Conservation (phyloP, 495 filamentous ascomycete genomes). For the Lasiosphaeris hirsuta region DNA sequence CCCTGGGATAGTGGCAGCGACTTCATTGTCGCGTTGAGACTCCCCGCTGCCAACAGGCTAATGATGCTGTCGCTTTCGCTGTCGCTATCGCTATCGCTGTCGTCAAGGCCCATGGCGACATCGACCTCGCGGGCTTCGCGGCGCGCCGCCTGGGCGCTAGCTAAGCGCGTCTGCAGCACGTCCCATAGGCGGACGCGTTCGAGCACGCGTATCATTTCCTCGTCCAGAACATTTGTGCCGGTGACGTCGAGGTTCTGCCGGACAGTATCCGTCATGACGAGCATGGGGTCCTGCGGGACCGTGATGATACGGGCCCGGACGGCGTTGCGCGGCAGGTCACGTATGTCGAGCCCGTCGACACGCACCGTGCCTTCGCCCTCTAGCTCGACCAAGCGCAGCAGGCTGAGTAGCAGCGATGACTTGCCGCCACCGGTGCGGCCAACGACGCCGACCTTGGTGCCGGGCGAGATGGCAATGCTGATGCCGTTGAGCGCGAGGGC, state of each 20-base stretch:
- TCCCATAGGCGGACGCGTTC: conserved; percentile 13
- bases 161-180: conserved; percentile 9
- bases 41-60: neutral
- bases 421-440: conserved; percentile 57
- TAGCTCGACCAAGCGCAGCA: conserved; percentile 88
- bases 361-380: conserved; percentile 50
- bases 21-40: conserved; percentile 4
- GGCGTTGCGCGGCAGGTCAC: conserved; percentile 2
- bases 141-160: conserved; percentile 1
- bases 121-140: conserved; percentile 10
- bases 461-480: conserved; percentile 3
- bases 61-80: neutral
- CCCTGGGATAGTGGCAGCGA: conserved; percentile 43
- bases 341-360: conserved; percentile 16
- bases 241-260: conserved; percentile 13
- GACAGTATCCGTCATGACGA: conserved; percentile 31
- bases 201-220: conserved; percentile 15
- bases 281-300: conserved; percentile 54
- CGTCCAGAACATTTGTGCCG: conserved; percentile 11
- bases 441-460: conserved; percentile 7
- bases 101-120: conserved; percentile 12
- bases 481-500: conserved; percentile 27
- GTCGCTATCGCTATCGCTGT: too few relatives aligned
- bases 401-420: conserved; percentile 78
- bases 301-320: conserved; percentile 13